Evolutionary conservation across 2,329 filamentous ascomycete genomes (phyloP).

Genomic region (Neopestalotiopsis rosae): DNA sequence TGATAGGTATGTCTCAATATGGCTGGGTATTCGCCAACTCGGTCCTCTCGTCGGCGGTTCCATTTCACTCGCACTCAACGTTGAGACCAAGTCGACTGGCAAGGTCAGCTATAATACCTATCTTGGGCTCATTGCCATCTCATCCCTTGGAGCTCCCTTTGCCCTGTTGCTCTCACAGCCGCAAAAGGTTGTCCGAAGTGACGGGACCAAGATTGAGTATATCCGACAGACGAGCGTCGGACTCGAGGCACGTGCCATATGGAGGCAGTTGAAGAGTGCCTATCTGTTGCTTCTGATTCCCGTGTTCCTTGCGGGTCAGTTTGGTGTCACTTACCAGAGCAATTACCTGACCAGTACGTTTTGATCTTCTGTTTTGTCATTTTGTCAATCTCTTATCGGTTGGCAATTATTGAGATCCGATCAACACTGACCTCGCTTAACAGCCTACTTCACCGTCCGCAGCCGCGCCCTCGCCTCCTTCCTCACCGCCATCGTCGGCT

Average conservation of each 20-base stretch:
- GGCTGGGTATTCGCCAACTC: slow-evolving; percentile 6
- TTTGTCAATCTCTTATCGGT: too few relatives aligned
- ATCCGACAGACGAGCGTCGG: background rate
- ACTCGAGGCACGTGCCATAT: slow-evolving; percentile 2
- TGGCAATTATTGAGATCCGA: too few relatives aligned
- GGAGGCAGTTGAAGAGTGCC: slow-evolving; percentile 7
- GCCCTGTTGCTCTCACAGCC: slow-evolving; percentile 7
- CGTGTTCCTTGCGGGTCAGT: slow-evolving; percentile 7
- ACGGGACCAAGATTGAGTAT: slow-evolving; percentile 11
- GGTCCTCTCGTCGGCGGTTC: slow-evolving; percentile 7
- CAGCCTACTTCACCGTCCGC: slow-evolving; percentile 12
- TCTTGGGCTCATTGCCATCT: slow-evolving; percentile 8
- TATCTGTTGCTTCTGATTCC: slow-evolving; percentile 5
- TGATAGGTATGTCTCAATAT: slow-evolving; percentile 3
- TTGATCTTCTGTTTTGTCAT: background rate
- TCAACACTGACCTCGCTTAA: background rate
- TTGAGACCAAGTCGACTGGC: slow-evolving; percentile 6
- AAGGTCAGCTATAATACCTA: slow-evolving; percentile 13
- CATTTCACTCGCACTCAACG: slow-evolving; percentile 9
- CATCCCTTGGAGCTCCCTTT: slow-evolving; percentile 3
- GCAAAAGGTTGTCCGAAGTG: slow-evolving; percentile 8
- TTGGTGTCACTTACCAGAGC: slow-evolving; percentile 11
- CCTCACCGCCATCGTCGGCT: slow-evolving; percentile 4
- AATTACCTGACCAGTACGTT: slow-evolving; percentile 7
- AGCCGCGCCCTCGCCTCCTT: slow-evolving; percentile 9